Conservation (phyloP, 2,329 filamentous ascomycete genomes). For the Epicoccum nigrum region DNA sequence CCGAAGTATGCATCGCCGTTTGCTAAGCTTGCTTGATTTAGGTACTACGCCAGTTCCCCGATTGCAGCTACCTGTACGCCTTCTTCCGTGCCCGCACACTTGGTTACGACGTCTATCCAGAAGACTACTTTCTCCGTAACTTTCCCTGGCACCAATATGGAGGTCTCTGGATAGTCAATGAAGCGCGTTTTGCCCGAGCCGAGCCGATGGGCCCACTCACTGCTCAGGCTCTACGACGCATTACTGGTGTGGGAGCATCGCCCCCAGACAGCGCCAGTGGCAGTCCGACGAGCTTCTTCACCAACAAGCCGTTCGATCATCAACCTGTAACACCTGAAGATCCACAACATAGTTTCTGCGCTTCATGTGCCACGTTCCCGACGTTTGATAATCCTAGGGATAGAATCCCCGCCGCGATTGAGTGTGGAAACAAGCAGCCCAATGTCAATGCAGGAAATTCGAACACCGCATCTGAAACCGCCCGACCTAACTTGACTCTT, state of each 20-base stretch:
- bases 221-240: constrained; percentile 37
- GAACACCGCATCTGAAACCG: constrained; percentile 4
- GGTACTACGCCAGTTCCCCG: constrained; percentile 47
- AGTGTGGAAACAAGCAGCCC: constrained; percentile 1
- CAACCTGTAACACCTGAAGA: constrained; percentile 2
- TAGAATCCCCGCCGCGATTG: background rate
- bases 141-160: constrained; percentile 50
- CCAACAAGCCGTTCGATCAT: constrained; percentile 20
- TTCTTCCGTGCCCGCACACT: constrained; percentile 47
- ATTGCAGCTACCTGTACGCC: constrained; percentile 46
- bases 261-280: constrained; percentile 15
- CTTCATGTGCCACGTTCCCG: background rate
- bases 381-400: constrained; percentile 1
- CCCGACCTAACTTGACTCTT: constrained; percentile 27
- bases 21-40: constrained; percentile 36
- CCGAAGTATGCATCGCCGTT: background rate
- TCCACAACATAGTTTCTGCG: background rate
- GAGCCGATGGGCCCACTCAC: constrained; percentile 30
- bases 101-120: constrained; percentile 48
- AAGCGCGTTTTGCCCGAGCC: constrained; percentile 46
- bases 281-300: constrained; percentile 26
- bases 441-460: constrained; percentile 29
- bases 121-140: constrained; percentile 45
- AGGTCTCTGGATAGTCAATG: constrained; percentile 45
- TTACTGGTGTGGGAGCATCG: constrained; percentile 37